Evolutionary conservation across 2,329 filamentous ascomycete genomes (phyloP).

Genomic region (Fusarium coffeatum): DNA sequence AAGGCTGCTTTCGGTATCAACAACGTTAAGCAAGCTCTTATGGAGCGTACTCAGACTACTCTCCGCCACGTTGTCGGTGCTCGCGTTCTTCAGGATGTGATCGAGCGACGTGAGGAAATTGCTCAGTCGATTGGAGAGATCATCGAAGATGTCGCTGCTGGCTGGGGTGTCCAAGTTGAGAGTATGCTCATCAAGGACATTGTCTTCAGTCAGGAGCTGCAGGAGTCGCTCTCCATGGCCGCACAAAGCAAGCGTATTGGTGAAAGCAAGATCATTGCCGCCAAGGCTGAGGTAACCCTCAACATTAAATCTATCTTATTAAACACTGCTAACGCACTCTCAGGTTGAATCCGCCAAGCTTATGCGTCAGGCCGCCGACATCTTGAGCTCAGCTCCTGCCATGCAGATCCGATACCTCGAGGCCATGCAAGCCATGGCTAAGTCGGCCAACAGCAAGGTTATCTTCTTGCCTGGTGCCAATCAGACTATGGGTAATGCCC

Average conservation of each 20-base stretch:
- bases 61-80: conserved; percentile 96
- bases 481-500: conserved; percentile 65
- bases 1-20: conserved; percentile 97
- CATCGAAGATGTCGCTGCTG: conserved; percentile 92
- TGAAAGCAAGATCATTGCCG: conserved; percentile 98
- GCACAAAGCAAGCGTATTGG: conserved; percentile 98
- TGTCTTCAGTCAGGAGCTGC: conserved; percentile 93
- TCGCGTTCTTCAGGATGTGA: conserved; percentile 95
- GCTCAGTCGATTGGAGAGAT: conserved; percentile 96
- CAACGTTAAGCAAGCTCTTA: conserved; percentile 93
- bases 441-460: conserved; percentile 88
- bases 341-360: conserved; percentile 92
- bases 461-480: conserved; percentile 78
- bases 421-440: conserved; percentile 99
- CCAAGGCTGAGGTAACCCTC: conserved; percentile 78
- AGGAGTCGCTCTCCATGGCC: conserved; percentile 97
- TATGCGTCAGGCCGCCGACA: conserved; percentile 93
- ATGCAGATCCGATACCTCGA: conserved; percentile 99
- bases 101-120: conserved; percentile 97
- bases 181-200: conserved; percentile 99
- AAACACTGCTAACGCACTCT: not conserved
- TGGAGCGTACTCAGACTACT: conserved; percentile 98
- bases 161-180: conserved; percentile 97
- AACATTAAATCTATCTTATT: not conserved
- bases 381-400: conserved; percentile 88